Base-by-base conservation (phyloP, 345 rosid species). In the Combretum micranthum region DNA sequence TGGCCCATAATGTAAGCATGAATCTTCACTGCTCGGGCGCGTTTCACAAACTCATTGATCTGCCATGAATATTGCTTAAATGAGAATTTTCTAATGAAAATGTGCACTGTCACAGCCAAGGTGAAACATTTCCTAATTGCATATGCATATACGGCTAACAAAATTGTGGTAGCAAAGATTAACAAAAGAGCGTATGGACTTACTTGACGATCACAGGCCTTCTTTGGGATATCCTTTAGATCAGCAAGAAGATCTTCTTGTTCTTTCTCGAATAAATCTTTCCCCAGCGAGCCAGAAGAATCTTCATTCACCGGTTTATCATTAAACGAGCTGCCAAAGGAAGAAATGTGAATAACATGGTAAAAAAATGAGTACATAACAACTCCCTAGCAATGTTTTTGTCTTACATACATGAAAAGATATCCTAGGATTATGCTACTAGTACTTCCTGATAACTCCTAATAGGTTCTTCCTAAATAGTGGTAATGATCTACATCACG, bases 141-240 rank as follows among this genome's bases (percentile, higher is more conserved):
- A 32, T 32, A 32, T 32, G 39, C 39, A 32, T 32, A 32, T 1
- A 32, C 5, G 39, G 9, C 9, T 32, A 32, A 32, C 39, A 32
- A 4, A 32, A 32, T 32, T 32, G 6, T 32, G 52, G 54, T 26
- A 8, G 3, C 26, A 32, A 44, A 55, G 44, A 52, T 6, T 17
- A 56, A 60, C 47, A 11, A 1, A 54, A 32, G 49, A 17, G 55
- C 5, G 65, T 4, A 69, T 55, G 50, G 62, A 73, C 97, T 84
- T 76, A 88, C 98, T 18, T 94, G 86, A 32, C 96, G 96, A 82
- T 89, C 96, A 56, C 99, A 94, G 66, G 97, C 99, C 74, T 90
- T 94, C 79, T 90, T 94, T 0, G 99, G 97, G 48, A 90, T 83
- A 64, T 90, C 90, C 76, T 85, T 90, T 26, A 94, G 73, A 72